phyloP scores from a whole-genome alignment of 2,329 filamentous ascomycete genomes.

The Colletotrichum sp. region DNA sequence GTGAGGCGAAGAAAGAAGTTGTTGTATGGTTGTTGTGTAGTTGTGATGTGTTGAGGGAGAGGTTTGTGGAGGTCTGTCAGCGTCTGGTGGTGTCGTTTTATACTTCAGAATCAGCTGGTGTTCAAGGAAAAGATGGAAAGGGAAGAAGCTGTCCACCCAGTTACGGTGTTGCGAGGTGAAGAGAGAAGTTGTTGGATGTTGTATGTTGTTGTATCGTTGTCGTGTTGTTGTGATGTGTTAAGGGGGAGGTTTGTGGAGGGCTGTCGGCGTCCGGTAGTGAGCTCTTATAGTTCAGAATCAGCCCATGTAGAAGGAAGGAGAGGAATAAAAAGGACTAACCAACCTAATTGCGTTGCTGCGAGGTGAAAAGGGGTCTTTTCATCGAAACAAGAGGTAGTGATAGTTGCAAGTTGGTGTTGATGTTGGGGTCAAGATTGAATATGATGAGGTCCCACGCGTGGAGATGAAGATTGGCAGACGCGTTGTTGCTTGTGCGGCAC shows the following conservation, averaged over 20 bases:
- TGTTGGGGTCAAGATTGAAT: background rate
- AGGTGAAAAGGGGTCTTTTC: fast-evolving
- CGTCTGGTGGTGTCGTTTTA: background rate
- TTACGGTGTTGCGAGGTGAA: background rate
- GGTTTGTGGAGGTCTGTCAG: background rate
- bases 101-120: background rate
- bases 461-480: background rate
- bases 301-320: background rate
- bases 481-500: background rate
- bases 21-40: background rate
- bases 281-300: background rate
- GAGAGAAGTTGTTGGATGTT: background rate
- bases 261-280: background rate
- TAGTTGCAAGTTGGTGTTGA: background rate
- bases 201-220: no score
- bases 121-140: background rate
- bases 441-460: background rate
- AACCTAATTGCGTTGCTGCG: background rate
- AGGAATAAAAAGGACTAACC: fast-evolving
- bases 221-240: background rate
- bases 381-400: background rate
- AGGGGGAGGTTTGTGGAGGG: background rate
- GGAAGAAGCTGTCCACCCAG: background rate
- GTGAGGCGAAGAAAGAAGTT: background rate
- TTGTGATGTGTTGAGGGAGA: background rate